Evolutionary conservation across 345 rosid genomes (phyloP), one percentile per base, ranked within the genome.

Genomic region (Viola odorata): DNA sequence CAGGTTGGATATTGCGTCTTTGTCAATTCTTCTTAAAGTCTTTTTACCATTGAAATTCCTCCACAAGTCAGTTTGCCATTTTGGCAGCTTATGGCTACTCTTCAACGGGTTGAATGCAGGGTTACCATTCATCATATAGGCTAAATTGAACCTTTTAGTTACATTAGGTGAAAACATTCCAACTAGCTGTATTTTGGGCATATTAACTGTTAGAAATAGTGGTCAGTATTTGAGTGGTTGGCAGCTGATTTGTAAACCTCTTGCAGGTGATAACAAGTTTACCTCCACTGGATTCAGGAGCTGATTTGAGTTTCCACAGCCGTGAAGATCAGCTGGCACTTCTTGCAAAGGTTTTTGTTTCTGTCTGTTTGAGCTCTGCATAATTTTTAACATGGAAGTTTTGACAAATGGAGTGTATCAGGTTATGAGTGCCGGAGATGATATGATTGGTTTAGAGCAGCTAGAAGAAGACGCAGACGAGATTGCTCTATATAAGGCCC

Each of bases 381-480:
- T 39, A 16, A 8, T 23, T 17, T 49, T 37, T 42, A 8, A 57
- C 55, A 32, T 49, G 13, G 9, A 13, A 55, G 38, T 15, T 65
- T 62, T 75, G 23, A 69, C 60, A 62, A 47, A 54, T 57, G 61
- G 47, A 50, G 42, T 13, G 9, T 15, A 3, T 61, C 66, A 88
- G 96, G 99, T 90, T 44, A 59, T 94, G 79, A 83, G 70, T 64
- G 97, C 96, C 2, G 90, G 97, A 41, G 99, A 90, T 39, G 97
- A 94, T 15, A 63, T 68, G 3, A 89, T 94, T 62, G 96, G 99
- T 57, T 50, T 88, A 23, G 99, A 88, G 79, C 96, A 84, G 62
- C 69, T 88, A 13, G 95, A 90, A 52, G 99, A 90, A 76, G 97
- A 94, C 60, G 88, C 87, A 3, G 99, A 86, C 49, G 99, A 86